A percentile compares a stretch with the other conserved stretches of the same genome.
These are phyloP conservation scores for Dipteronia sinensis DNA, from an alignment of 345 rosid genomes.

Conservation along the genomic window DNA sequence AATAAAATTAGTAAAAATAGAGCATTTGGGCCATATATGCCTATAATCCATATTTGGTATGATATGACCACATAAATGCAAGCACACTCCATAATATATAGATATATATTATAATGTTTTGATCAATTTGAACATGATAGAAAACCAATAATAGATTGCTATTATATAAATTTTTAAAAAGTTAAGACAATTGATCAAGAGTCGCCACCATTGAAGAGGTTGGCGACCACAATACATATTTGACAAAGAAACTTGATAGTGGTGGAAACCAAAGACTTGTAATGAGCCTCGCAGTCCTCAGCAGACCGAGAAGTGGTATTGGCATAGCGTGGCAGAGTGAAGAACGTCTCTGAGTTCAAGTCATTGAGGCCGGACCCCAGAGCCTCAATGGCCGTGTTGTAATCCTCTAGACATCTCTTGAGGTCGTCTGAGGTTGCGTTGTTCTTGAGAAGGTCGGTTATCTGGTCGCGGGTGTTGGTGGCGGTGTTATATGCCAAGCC, in stretches of 20 bases:
- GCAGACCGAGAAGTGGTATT: background rate
- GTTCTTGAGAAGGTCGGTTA: conserved; percentile 11
- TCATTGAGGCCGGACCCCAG: conserved; percentile 16
- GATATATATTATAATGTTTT: too few species aligned
- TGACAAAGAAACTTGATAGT: conserved; percentile 14
- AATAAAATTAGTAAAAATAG: too few species aligned
- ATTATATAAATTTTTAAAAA: too few species aligned
- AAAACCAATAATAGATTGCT: too few species aligned
- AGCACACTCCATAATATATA: too few species aligned
- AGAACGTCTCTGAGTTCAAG: conserved; percentile 25
- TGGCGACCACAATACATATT: conserved; percentile 18
- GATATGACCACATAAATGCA: too few species aligned
- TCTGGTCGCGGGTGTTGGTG: conserved; percentile 1
- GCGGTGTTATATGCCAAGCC: conserved; percentile 24
- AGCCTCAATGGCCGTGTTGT: background rate
- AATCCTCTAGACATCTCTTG: conserved; percentile 21
- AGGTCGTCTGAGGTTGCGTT: conserved; percentile 5
- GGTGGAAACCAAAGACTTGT: background rate
- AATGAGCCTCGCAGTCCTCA: conserved; percentile 21
- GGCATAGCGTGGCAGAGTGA: conserved; percentile 17
- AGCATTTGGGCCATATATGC: too few species aligned
- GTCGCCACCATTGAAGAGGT: background rate
- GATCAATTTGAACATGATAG: too few species aligned
- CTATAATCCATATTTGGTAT: too few species aligned
- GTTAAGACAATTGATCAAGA: too few species aligned